These are phyloP conservation scores for Apophysomyces sp. DNA, from an alignment of 371 early-diverging fungal genomes.

Conservation along the genomic window DNA sequence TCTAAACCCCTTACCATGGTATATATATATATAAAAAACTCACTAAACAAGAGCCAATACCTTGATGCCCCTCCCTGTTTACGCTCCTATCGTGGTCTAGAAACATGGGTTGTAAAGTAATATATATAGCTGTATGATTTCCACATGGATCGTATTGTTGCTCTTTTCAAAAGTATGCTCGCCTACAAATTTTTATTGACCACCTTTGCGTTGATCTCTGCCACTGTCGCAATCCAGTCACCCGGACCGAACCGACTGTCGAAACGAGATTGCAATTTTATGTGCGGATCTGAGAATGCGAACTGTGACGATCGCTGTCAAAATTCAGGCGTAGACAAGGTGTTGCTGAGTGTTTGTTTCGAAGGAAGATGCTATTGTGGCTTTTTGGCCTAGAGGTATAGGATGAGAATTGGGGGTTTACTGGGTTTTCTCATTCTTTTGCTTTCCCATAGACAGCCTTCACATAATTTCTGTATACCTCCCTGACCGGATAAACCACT, in stretches of 20 bases:
- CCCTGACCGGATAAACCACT: too few relatives aligned
- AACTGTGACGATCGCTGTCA: slow-evolving; percentile 8
- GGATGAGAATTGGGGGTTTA: neutral
- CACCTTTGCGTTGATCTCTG: neutral
- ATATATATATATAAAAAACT: too few relatives aligned
- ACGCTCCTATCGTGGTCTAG: too few relatives aligned
- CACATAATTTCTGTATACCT: too few relatives aligned
- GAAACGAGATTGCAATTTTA: slow-evolving; percentile 13
- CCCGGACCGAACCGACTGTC: slow-evolving; percentile 6
- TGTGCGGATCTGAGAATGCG: neutral
- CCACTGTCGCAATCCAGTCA: neutral
- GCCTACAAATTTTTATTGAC: neutral
- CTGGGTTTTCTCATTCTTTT: neutral
- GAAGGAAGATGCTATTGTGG: slow-evolving; percentile 11
- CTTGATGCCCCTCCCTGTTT: neutral
- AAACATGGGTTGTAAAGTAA: too few relatives aligned
- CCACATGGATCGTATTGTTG: too few relatives aligned
- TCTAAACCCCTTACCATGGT: too few relatives aligned
- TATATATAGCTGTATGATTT: too few relatives aligned
- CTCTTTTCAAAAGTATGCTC: neutral
- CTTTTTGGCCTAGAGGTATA: neutral
- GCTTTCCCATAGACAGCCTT: too few relatives aligned
- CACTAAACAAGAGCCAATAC: too few relatives aligned
- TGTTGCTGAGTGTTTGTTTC: slow-evolving; percentile 14
- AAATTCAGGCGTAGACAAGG: neutral